These are phyloP conservation scores for Coleophoma crateriformis DNA, from an alignment of 2,329 filamentous ascomycete genomes.

Conservation along the genomic window DNA sequence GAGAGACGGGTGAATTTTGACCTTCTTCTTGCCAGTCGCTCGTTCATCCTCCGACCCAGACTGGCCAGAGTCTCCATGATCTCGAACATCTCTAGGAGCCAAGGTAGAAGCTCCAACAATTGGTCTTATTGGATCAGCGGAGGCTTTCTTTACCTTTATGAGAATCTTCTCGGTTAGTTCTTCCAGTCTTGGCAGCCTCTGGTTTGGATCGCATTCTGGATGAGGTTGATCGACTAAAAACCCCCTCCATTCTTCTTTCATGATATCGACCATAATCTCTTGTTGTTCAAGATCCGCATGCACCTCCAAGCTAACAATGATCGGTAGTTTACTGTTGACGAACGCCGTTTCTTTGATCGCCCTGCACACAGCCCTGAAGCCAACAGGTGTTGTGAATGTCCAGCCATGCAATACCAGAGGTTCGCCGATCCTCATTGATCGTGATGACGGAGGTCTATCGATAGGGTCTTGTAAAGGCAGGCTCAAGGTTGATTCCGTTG, in stretches of 20 bases:
- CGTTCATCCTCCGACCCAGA: conserved; percentile 26
- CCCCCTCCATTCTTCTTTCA: conserved; percentile 80
- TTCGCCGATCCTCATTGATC: conserved; percentile 41
- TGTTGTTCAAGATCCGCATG: conserved; percentile 81
- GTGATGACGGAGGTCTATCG: conserved; percentile 19
- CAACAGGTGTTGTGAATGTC: conserved; percentile 79
- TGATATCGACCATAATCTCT: conserved; percentile 87
- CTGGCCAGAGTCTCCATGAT: conserved; percentile 17
- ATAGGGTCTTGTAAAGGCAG: conserved; percentile 12
- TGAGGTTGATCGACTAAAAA: conserved; percentile 59
- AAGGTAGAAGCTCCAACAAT: conserved; percentile 9
- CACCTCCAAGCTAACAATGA: conserved; percentile 91
- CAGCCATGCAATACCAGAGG: conserved; percentile 83
- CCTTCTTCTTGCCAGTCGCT: conserved; percentile 21
- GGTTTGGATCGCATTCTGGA: conserved; percentile 36
- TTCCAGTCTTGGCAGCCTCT: conserved; percentile 61
- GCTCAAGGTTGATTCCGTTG: not conserved
- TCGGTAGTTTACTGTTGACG: conserved; percentile 64
- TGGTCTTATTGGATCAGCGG: conserved; percentile 10
- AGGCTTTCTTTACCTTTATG: conserved; percentile 67
- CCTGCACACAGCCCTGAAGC: conserved; percentile 81
- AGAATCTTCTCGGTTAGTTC: conserved; percentile 76
- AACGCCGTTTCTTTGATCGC: conserved; percentile 79
- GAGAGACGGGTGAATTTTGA: conserved; percentile 64
- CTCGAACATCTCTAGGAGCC: conserved; percentile 9